Evolutionary conservation across 2,329 filamentous ascomycete species (phyloP).

Genomic region (Trichoderma aggressivum): DNA sequence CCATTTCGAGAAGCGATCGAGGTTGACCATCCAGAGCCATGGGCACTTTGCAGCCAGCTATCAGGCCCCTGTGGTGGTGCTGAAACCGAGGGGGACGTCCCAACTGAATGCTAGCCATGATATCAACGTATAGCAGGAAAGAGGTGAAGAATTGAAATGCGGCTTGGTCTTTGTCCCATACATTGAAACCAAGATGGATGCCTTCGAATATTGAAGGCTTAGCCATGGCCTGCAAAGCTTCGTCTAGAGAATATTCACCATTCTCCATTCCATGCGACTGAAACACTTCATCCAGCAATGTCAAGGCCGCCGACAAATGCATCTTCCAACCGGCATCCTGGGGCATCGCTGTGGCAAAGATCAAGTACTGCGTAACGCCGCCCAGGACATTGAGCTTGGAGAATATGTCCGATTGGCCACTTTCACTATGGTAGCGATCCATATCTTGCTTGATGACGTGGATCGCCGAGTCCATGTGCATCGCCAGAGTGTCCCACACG

Average conservation of each 20-base stretch:
- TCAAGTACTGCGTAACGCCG: constrained; percentile 43
- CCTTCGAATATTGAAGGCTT: background rate
- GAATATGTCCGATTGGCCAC: background rate
- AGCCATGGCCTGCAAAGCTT: background rate
- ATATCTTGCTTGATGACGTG: background rate
- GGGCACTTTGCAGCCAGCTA: background rate
- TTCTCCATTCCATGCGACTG: background rate
- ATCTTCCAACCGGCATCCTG: constrained; percentile 34
- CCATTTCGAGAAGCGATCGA: background rate
- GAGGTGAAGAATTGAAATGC: constrained; percentile 36
- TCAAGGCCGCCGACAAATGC: constrained; percentile 1
- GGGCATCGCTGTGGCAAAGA: constrained; percentile 39
- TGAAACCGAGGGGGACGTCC: background rate
- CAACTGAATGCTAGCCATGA: constrained; percentile 16
- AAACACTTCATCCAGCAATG: background rate
- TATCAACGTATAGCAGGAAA: constrained; percentile 29
- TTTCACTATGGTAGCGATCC: constrained; percentile 11
- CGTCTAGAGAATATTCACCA: background rate
- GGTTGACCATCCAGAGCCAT: background rate
- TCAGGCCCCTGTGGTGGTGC: background rate
- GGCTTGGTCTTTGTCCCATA: constrained; percentile 35
- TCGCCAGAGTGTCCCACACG: constrained; percentile 4
- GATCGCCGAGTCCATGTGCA: constrained; percentile 3
- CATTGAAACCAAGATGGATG: constrained; percentile 20
- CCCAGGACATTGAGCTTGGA: constrained; percentile 31